Percentiles rank a stretch among this genome's conserved stretches.
These are phyloP conservation scores for Fusarium gaditjirri DNA, from an alignment of 2,329 filamentous ascomycete species.

Conservation along the genomic window DNA sequence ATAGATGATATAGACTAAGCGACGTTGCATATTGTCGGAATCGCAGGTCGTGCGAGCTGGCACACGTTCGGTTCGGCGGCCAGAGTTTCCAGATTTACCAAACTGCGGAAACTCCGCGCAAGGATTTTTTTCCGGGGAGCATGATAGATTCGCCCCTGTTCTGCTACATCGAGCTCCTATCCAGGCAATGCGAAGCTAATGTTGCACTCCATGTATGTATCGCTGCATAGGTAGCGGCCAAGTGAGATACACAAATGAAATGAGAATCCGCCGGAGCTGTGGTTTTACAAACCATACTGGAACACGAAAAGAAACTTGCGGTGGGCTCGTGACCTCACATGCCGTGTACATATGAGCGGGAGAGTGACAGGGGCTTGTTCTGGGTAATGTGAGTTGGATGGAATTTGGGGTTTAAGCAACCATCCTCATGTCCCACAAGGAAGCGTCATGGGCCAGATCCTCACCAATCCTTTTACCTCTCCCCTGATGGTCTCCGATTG, in stretches of 20 bases:
- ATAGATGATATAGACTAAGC: neutral
- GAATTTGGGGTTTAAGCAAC: slow-evolving; percentile 18
- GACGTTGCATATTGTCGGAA: neutral
- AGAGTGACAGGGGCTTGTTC: slow-evolving; percentile 29
- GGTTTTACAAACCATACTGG: neutral
- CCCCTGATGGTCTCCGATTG: slow-evolving; percentile 10
- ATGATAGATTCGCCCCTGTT: slow-evolving; percentile 19
- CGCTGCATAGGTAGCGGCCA: neutral
- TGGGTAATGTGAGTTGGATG: slow-evolving; percentile 10
- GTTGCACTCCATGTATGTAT: slow-evolving; percentile 6
- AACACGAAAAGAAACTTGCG: slow-evolving; percentile 3
- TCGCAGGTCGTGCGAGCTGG: neutral
- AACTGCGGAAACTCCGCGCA: slow-evolving; percentile 30
- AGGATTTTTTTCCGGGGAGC: slow-evolving; percentile 20
- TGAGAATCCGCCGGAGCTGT: neutral
- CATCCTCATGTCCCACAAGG: slow-evolving; percentile 20
- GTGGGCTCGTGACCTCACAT: slow-evolving; percentile 38
- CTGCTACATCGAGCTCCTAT: neutral
- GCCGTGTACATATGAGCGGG: slow-evolving; percentile 1
- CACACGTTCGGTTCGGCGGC: slow-evolving; percentile 21
- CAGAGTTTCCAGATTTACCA: slow-evolving; percentile 16
- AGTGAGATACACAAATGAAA: neutral
- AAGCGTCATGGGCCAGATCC: slow-evolving; percentile 25
- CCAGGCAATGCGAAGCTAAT: slow-evolving; percentile 8
- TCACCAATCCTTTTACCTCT: slow-evolving; percentile 27